Base-by-base conservation (phyloP, 2,329 filamentous ascomycete genomes). In the Aspergillus novoparasiticus region DNA sequence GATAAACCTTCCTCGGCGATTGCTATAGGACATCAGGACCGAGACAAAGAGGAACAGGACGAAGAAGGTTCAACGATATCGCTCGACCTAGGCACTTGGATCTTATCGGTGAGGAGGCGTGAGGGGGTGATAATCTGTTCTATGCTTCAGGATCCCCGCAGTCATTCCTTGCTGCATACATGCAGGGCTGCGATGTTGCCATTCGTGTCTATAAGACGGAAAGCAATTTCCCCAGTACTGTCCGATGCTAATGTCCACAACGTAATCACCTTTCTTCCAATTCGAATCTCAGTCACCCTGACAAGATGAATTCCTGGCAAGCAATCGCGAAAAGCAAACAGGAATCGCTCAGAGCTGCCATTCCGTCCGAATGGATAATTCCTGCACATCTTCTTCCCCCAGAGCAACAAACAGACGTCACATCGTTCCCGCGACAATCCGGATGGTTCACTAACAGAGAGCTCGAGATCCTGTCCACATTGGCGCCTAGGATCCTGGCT, bases 281-380 rank as follows among this genome's bases (percentile, higher is more conserved):
- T 57, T 28, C 23, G 14, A 12, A 39, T n/a, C 14, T 4, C 10
- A 30, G 36, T 30, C 6, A 32, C 21, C 11, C 16, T n/a, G 21
- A 36, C 12, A 19, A 58, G 46, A 58, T 50, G 57, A 30, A 21
- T 19, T 21, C 48, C 14, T 84, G 83, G 82, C 76, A 84, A 68
- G 68, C 75, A 5, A 72, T 81, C 28, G 78, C 75, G 4, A 77
- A 77, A n/a, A 73, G 75, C 59, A 84, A 84, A 69, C 78, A 82
- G 30, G 74, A 77, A 50, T 73, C 77, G 6, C 76, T 84, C 6
- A 67, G 66, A 6, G 73, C 76, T 50, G 84, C 84, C 0, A 87
- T 90, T 59, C 87, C 88, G 1, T 60, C 78, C 1, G 83, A 88
- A 70, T 89, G 86, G 83, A 79, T 81, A 58, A 81, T 90, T 6